Evolutionary conservation across 495 filamentous ascomycete species (phyloP), one percentile per base, ranked within the genome.

Genomic region (Immersiella caudata): DNA sequence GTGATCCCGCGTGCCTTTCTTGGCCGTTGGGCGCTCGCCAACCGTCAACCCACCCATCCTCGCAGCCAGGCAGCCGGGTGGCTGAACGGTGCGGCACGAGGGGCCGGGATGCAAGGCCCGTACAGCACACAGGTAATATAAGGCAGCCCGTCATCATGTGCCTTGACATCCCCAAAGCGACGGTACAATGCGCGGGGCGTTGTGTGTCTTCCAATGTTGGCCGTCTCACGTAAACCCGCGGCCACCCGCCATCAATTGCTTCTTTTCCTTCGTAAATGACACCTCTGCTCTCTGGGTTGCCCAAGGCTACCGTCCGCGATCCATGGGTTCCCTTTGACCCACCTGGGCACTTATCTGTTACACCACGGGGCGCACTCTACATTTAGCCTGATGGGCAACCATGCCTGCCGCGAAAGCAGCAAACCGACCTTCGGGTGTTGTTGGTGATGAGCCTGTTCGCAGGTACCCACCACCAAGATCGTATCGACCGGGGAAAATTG

Each of bases 51-150:
- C 12, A 14, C 22, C 21, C 1, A 27, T 18, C 56, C 2, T 35
- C 56, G n/a, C 33, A 46, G 22, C 35, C 6, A 29, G 26, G 29
- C 26, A 35, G n/a, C 8, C 11, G 29, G 29, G 57, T 60, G 57
- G 46, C 62, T 33, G 64, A 26, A 51, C 64, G 63, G 35, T 26
- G 56, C 64, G 68, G 62, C 64, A 40, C 60, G 60, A 60, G 60
- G 58, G 58, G 24, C 55, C 65, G 40, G 27, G 21, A 70, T 70
- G 68, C 68, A 67, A 67, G 68, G 64, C 35, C 54, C 63, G 20
- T 65, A 57, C 63, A 52, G 20, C 35, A 36, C 5, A 62, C 60
- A 62, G 36, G 36, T 35, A 62, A 62, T 62, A 62, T 60, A 33
- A 62, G 60, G 60, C 35, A 62, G 35, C 18, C 60, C 33, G 35